Conservation (phyloP, 768 basidiomycete species). For the Macrolepiota fuliginosa region DNA sequence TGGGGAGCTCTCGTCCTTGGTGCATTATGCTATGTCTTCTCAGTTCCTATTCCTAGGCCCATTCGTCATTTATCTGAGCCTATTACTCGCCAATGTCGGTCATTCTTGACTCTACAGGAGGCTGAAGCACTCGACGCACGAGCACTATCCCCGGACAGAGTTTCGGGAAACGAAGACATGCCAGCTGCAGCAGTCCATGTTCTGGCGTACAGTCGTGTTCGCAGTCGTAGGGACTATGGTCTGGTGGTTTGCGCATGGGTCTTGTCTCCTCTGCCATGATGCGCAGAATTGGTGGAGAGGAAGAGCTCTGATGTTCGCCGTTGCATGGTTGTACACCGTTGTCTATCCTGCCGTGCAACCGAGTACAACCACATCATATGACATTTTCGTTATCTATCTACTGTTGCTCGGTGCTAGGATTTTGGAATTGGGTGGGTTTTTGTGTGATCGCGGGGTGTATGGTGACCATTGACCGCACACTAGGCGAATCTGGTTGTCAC, state of each 20-base stretch:
- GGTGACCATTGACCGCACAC: conserved; percentile 29
- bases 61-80: conserved; percentile 21
- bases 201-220: conserved; percentile 49
- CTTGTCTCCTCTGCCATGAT: conserved; percentile 45
- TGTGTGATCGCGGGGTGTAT: conserved; percentile 37
- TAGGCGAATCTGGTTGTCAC: conserved; percentile 44
- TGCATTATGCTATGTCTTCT: conserved; percentile 33
- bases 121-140: conserved; percentile 46
- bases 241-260: conserved; percentile 56
- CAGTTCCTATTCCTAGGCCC: conserved; percentile 27
- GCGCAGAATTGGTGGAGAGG: conserved; percentile 14
- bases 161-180: too few species aligned
- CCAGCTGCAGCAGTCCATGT: too few species aligned
- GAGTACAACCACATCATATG: conserved; percentile 56
- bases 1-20: conserved; percentile 51
- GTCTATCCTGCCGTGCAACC: conserved; percentile 52
- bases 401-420: conserved; percentile 43
- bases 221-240: conserved; percentile 55
- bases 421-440: conserved; percentile 54
- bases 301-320: conserved; percentile 39
- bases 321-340: conserved; percentile 67
- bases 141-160: conserved; percentile 13
- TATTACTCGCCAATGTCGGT: conserved; percentile 32
- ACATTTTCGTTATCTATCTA: conserved; percentile 61
- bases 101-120: conserved; percentile 50